Evolutionary conservation across 495 filamentous ascomycete genomes (phyloP).

Genomic region (Extremus antarcticus): DNA sequence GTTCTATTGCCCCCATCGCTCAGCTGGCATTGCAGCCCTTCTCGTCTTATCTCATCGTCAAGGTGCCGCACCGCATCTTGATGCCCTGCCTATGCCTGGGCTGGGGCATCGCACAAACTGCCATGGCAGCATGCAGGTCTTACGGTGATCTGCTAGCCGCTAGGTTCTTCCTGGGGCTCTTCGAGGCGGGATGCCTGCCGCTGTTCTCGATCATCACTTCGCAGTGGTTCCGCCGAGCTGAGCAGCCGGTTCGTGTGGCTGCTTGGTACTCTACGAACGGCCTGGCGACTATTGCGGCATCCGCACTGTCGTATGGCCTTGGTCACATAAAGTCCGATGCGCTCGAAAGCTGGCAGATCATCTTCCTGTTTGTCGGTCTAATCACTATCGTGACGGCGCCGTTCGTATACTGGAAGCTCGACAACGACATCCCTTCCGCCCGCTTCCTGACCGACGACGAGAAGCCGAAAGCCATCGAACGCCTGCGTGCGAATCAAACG

Average conservation of each 20-base stretch:
- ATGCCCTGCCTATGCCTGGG: conserved; percentile 50
- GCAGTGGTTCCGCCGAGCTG: conserved; percentile 40
- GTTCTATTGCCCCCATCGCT: conserved; percentile 52
- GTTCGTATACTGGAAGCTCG: conserved; percentile 35
- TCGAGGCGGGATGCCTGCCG: conserved; percentile 45
- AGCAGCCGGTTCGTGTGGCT: conserved; percentile 41
- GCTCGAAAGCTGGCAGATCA: conserved; percentile 50
- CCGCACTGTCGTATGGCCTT: conserved; percentile 40
- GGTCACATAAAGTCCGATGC: conserved; percentile 43
- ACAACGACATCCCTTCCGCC: conserved; percentile 37
- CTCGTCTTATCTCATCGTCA: conserved; percentile 53
- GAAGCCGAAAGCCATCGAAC: conserved; percentile 18
- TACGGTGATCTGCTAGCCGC: conserved; percentile 42
- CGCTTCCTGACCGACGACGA: conserved; percentile 18
- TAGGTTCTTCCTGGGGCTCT: conserved; percentile 46
- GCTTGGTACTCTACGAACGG: conserved; percentile 43
- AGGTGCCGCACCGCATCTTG: conserved; percentile 49
- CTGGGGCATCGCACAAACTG: conserved; percentile 38
- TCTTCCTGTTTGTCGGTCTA: conserved; percentile 39
- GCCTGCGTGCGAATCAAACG: conserved; percentile 20
- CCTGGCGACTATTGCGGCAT: conserved; percentile 37
- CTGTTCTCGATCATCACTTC: conserved; percentile 44
- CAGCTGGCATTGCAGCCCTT: conserved; percentile 58
- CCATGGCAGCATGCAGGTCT: conserved; percentile 38
- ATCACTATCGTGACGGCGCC: conserved; percentile 39